Base-by-base conservation (phyloP, 805 yeast species). In the Lachancea quebecensis region DNA sequence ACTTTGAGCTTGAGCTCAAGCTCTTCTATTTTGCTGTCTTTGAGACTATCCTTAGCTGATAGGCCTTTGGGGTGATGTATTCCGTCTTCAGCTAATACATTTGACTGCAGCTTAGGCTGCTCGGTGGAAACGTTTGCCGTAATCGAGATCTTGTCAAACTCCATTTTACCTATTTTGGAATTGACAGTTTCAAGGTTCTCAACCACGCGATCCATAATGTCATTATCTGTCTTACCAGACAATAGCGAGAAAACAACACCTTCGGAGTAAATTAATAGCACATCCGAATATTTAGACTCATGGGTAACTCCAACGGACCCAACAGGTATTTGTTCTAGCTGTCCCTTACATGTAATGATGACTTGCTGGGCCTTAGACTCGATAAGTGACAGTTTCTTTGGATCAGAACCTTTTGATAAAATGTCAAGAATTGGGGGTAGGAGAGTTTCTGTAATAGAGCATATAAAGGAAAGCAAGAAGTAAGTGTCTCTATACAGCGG, bases 1-100 rank as follows among this genome's bases (percentile, higher is more conserved):
- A 76, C 64, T 8, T 67, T 60, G 9, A 77, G 64, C 49, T 74
- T 77, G 44, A 77, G 57, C 10, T 64, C 59, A 11, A 74, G 59
- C 39, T 78, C 79, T 32, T 70, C 71, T 12, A 76, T 57, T 11
- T 50, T 17, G 5, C 35, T 33, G 10, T 54, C 53, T 50, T 54
- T 48, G 14, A 11, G 11, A 10, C 11, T 12, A 6, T 17, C 35
- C 30, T n/a, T 10, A 4, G 29, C 6, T 11, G 27, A 3, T 15
- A 35, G 3, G 31, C 17, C 21, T 6, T 27, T 21, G 4, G 25
- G 7, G 25, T 21, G 4, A 21, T 21, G 25, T 21, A 21, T 7
- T 7, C 25, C 7, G 25, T 21, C 25, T 21, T 21, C 25, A 21
- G 7, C 25, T 7, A 21, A 21, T 21, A 21, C 4, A 21, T 21